Conservation (phyloP, 164 flowering plant species). For the Umbilicus rupestris region DNA sequence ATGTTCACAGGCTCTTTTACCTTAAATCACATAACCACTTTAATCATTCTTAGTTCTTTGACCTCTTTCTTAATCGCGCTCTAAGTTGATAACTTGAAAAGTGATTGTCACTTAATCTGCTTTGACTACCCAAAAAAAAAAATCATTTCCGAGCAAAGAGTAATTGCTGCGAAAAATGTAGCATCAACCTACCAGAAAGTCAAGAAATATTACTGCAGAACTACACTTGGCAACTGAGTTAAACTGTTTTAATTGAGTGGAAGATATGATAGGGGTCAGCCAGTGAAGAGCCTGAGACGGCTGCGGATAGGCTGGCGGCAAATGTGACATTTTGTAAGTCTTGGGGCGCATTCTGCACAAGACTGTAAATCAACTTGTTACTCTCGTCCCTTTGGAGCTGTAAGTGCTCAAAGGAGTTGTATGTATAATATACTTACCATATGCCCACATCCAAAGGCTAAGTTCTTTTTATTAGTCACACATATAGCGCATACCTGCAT, state of each 20-base stretch:
- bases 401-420: not conserved
- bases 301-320: conserved; percentile 34
- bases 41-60: not conserved
- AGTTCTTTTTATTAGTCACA: conserved; percentile 35
- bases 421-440: conserved; percentile 25
- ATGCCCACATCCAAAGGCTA: conserved; percentile 64
- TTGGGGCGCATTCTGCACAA: conserved; percentile 40
- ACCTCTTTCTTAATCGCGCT: too few relatives aligned
- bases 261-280: conserved; percentile 12
- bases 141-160: too few relatives aligned
- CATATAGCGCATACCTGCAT: conserved; percentile 47
- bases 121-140: too few relatives aligned
- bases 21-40: not conserved
- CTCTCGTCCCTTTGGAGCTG: not conserved
- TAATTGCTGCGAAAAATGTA: too few relatives aligned
- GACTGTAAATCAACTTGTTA: conserved; percentile 24
- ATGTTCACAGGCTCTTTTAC: not conserved
- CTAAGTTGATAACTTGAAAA: too few relatives aligned
- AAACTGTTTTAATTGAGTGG: too few relatives aligned
- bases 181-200: too few relatives aligned
- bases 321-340: conserved; percentile 37
- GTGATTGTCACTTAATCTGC: too few relatives aligned
- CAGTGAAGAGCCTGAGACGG: conserved; percentile 37
- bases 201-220: too few relatives aligned
- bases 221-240: too few relatives aligned